These are phyloP conservation scores for Alternaria longipes DNA, from an alignment of 2,329 filamentous ascomycete species.

Conservation along the genomic window DNA sequence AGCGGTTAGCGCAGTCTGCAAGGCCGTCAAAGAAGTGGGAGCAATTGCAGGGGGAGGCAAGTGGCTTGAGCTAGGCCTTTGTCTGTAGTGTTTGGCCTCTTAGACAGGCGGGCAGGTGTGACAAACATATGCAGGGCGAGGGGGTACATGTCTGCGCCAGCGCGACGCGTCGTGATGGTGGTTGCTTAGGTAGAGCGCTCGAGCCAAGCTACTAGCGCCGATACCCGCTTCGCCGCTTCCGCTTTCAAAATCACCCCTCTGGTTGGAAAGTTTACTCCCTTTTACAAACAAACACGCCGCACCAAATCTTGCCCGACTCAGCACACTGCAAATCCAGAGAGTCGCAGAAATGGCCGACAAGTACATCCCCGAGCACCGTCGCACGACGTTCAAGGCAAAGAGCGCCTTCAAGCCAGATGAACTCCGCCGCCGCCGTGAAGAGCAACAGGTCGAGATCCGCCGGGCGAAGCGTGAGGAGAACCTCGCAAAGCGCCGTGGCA, in stretches of 20 bases:
- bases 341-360: conserved; percentile 85
- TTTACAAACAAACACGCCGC: conserved; percentile 44
- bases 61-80: not conserved
- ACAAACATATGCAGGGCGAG: not conserved
- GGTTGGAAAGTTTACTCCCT: conserved; percentile 42
- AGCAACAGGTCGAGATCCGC: conserved; percentile 98
- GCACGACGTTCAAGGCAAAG: conserved; percentile 99
- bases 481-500: conserved; percentile 96
- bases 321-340: conserved; percentile 27
- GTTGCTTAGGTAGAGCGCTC: conserved; percentile 28
- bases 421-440: conserved; percentile 95
- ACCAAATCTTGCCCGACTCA: conserved; percentile 28
- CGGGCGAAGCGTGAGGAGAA: conserved; percentile 99
- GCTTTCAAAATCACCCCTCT: conserved; percentile 47
- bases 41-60: not conserved
- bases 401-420: conserved; percentile 99
- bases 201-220: conserved; percentile 28
- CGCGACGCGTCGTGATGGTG: conserved; percentile 19
- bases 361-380: conserved; percentile 99
- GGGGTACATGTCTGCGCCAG: not conserved
- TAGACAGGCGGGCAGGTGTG: not conserved
- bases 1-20: conserved; percentile 24
- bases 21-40: conserved; percentile 5
- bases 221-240: conserved; percentile 44
- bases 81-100: not conserved